Conservation (phyloP, 2,329 filamentous ascomycete species). For the Fusarium graminum region DNA sequence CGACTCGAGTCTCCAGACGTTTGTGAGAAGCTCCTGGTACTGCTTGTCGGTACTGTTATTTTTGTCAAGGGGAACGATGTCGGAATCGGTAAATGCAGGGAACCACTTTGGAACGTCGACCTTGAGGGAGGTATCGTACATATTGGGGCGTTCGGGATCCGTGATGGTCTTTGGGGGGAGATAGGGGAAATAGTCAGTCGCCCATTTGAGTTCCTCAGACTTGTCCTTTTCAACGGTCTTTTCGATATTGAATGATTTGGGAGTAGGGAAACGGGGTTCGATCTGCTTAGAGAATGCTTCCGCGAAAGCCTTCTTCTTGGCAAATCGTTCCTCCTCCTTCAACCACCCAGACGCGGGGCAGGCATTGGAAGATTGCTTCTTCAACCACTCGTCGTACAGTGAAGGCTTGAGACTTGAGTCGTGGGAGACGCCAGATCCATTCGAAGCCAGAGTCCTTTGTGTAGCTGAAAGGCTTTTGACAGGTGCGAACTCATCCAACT, state of each 20-base stretch:
- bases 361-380: constrained; percentile 2
- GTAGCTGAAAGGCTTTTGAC: neutral
- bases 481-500: neutral
- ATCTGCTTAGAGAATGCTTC: constrained; percentile 24
- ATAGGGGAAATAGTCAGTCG: constrained; percentile 9
- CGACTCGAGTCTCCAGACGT: constrained; percentile 34
- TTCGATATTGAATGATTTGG: neutral
- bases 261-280: constrained; percentile 10
- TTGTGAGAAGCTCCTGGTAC: constrained; percentile 39
- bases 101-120: constrained; percentile 41
- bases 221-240: neutral
- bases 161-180: constrained; percentile 8
- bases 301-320: constrained; percentile 24
- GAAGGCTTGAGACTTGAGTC: neutral
- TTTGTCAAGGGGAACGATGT: constrained; percentile 29
- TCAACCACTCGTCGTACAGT: constrained; percentile 18
- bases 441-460: neutral
- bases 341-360: constrained; percentile 17
- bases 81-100: constrained; percentile 21
- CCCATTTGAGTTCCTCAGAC: neutral
- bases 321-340: constrained; percentile 3
- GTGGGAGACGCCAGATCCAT: neutral
- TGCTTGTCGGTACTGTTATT: constrained; percentile 11
- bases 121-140: constrained; percentile 7
- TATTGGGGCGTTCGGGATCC: constrained; percentile 8